phyloP scores from a whole-genome alignment of 495 filamentous ascomycete species.

The Penicillium salamii region DNA sequence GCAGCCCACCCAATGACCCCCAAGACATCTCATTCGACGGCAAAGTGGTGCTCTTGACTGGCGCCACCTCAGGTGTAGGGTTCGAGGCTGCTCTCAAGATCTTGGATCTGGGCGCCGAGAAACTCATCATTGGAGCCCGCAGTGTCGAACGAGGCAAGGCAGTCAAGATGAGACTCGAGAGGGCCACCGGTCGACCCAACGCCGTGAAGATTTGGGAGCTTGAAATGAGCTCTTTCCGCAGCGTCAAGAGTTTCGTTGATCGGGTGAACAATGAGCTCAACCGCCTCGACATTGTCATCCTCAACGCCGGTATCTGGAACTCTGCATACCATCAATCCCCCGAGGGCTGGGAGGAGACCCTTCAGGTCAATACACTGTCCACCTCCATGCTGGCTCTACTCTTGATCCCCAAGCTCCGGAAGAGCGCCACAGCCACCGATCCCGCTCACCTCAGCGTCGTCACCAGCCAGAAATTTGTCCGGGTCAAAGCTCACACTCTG shows the following conservation, averaged over 20 bases:
- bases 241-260: constrained; percentile 45
- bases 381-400: constrained; percentile 54
- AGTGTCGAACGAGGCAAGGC: constrained; percentile 43
- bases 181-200: constrained; percentile 35
- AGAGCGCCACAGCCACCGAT: constrained; percentile 19
- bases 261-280: constrained; percentile 36
- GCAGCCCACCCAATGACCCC: constrained; percentile 36
- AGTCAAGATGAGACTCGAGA: constrained; percentile 46
- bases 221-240: constrained; percentile 52
- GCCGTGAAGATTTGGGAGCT: constrained; percentile 52
- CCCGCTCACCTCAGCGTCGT: constrained; percentile 38
- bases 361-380: constrained; percentile 60
- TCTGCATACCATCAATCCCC: constrained; percentile 28
- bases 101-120: constrained; percentile 38
- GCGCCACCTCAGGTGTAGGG: constrained; percentile 51
- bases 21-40: constrained; percentile 37
- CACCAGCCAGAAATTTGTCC: constrained; percentile 42
- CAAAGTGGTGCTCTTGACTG: constrained; percentile 56
- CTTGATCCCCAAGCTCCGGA: constrained; percentile 49
- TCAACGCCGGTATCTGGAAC: constrained; percentile 47
- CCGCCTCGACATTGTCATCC: constrained; percentile 39
- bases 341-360: constrained; percentile 52
- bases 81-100: constrained; percentile 48
- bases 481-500: constrained; percentile 33
- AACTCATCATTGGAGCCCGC: constrained; percentile 43